Evolutionary conservation across 805 yeast species (phyloP).

Genomic region (Grigorovia jiainica): DNA sequence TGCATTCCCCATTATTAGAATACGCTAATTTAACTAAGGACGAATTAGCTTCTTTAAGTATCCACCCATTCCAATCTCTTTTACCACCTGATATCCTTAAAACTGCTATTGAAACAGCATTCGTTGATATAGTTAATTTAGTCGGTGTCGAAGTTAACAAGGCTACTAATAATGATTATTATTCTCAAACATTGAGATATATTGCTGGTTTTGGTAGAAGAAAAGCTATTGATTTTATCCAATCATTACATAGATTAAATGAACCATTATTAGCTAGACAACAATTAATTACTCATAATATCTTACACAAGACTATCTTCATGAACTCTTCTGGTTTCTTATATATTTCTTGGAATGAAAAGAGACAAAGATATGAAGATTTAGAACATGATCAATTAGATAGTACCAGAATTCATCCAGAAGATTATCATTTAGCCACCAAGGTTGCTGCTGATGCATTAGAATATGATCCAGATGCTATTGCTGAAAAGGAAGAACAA

Average conservation of each 20-base stretch:
- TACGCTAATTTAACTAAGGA: constrained; percentile 64
- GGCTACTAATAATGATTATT: constrained; percentile 62
- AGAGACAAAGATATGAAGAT: constrained; percentile 35
- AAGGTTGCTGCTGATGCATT: constrained; percentile 98
- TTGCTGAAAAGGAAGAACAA: constrained; percentile 44
- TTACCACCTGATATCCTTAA: constrained; percentile 53
- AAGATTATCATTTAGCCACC: constrained; percentile 90
- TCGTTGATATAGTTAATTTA: constrained; percentile 82
- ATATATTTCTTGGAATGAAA: constrained; percentile 56
- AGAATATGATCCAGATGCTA: constrained; percentile 90
- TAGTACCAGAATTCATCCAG: constrained; percentile 95
- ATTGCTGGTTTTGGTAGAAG: constrained; percentile 93
- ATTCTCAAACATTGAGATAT: constrained; percentile 63
- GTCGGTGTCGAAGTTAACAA: constrained; percentile 92
- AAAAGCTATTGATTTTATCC: constrained; percentile 78
- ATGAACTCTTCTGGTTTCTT: constrained; percentile 88
- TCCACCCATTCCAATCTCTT: constrained; percentile 66
- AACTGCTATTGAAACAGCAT: constrained; percentile 65
- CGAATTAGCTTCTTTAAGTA: constrained; percentile 58
- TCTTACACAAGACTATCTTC: constrained; percentile 72
- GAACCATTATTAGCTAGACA: constrained; percentile 62
- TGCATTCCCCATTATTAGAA: constrained; percentile 88
- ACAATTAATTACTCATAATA: constrained; percentile 73
- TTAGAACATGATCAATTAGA: constrained; percentile 75
- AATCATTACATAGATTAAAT: constrained; percentile 55